Conservation (phyloP, 257 asterid species). For the Lavandula angustifolia region DNA sequence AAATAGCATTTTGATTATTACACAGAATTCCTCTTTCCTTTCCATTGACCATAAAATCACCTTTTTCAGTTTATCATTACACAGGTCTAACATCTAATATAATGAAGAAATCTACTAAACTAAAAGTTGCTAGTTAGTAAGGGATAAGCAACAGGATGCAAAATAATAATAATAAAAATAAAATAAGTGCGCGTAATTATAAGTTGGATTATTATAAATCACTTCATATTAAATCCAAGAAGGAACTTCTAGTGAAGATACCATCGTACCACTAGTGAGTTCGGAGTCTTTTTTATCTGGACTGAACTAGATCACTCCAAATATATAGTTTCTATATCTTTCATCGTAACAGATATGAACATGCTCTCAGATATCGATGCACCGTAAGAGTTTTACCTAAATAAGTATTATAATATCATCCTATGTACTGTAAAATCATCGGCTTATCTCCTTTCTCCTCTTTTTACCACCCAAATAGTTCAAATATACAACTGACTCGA, state of each 20-base stretch:
- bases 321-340: background rate
- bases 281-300: slow-evolving; percentile 4
- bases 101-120: slow-evolving; percentile 1
- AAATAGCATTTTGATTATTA: slow-evolving; percentile 16
- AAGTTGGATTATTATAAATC: background rate
- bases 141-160: slow-evolving; percentile 17
- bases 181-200: slow-evolving; percentile 11
- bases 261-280: background rate
- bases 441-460: background rate
- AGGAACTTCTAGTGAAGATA: slow-evolving; percentile 13
- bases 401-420: slow-evolving; percentile 14
- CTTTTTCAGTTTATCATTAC: background rate
- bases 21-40: background rate
- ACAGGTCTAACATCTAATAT: slow-evolving; percentile 7
- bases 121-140: slow-evolving; percentile 19
- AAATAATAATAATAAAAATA: slow-evolving; percentile 1
- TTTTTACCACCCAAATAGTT: background rate
- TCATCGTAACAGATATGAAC: background rate
- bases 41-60: background rate
- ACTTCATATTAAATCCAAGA: background rate
- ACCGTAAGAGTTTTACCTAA: slow-evolving; percentile 9
- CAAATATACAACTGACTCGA: too few species aligned
- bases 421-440: slow-evolving; percentile 2
- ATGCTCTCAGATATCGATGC: slow-evolving; percentile 13
- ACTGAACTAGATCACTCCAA: slow-evolving; percentile 10